These are phyloP conservation scores for Cercospora sesami DNA, from an alignment of 2,329 filamentous ascomycete species.

Conservation along the genomic window DNA sequence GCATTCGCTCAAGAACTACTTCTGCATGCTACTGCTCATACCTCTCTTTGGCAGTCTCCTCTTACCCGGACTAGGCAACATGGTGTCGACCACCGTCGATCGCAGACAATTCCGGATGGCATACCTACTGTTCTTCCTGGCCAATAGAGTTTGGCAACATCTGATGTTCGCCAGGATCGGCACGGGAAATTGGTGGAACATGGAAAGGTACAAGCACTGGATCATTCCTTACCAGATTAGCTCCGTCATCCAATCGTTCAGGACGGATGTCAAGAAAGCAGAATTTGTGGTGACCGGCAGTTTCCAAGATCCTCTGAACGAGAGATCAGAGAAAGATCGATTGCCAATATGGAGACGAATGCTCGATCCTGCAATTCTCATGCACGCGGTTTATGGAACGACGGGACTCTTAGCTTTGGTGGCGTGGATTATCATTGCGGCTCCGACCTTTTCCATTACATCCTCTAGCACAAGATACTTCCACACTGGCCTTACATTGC, in stretches of 20 bases:
- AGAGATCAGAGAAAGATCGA: slow-evolving; percentile 5
- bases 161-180: slow-evolving; percentile 11
- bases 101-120: neutral
- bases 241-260: slow-evolving; percentile 6
- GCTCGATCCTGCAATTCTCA: neutral
- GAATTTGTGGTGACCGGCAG: slow-evolving; percentile 18
- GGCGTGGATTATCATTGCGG: neutral
- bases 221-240: slow-evolving; percentile 10
- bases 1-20: slow-evolving; percentile 11
- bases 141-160: slow-evolving; percentile 7
- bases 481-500: slow-evolving; percentile 10
- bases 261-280: neutral
- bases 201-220: slow-evolving; percentile 15
- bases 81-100: neutral
- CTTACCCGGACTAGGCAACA: neutral
- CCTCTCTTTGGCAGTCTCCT: neutral
- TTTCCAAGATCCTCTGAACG: slow-evolving; percentile 14
- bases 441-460: neutral
- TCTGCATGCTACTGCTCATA: neutral
- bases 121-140: slow-evolving; percentile 2
- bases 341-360: neutral
- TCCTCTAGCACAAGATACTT: neutral
- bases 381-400: neutral
- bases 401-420: neutral
- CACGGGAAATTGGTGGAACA: slow-evolving; percentile 6